A percentile compares a stretch with the other conserved stretches of the same genome.
Conservation (phyloP, 345 rosid genomes). For the Schrenkiella parvula region DNA sequence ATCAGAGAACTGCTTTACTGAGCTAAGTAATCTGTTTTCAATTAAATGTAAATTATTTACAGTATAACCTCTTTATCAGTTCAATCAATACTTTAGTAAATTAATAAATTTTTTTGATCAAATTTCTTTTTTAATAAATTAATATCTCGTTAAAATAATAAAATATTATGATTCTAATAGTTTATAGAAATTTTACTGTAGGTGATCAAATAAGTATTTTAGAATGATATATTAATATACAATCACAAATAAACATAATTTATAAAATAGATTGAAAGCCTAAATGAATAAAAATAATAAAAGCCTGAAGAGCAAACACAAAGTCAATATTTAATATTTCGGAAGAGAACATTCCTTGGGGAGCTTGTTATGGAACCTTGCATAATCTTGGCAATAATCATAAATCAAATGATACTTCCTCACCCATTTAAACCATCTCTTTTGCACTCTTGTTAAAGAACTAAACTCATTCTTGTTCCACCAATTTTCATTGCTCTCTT, state of each 20-base stretch:
- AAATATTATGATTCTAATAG: no score
- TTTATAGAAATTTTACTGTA: no score
- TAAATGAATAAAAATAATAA: background rate
- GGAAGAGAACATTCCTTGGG: slow-evolving; percentile 80
- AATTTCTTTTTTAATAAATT: no score
- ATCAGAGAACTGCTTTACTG: no score
- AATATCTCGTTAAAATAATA: no score
- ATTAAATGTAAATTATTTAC: no score
- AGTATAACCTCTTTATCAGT: no score
- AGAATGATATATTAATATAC: background rate
- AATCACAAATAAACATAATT: background rate
- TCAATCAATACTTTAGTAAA: no score
- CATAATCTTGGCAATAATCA: slow-evolving; percentile 70
- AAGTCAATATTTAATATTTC: slow-evolving; percentile 41
- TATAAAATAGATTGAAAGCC: background rate
- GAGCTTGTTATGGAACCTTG: slow-evolving; percentile 60
- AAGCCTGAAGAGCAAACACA: background rate
- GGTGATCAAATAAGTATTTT: background rate
- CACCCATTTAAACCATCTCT: slow-evolving; percentile 84
- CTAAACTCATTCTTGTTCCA: slow-evolving; percentile 55
- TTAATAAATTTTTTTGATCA: no score
- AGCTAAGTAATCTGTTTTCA: no score
- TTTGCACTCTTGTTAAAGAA: slow-evolving; percentile 49
- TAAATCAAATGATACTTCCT: slow-evolving; percentile 66
- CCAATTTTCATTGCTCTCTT: slow-evolving; percentile 52